Evolutionary conservation across 345 rosid genomes (phyloP).

Genomic region (Hypericum perforatum): DNA sequence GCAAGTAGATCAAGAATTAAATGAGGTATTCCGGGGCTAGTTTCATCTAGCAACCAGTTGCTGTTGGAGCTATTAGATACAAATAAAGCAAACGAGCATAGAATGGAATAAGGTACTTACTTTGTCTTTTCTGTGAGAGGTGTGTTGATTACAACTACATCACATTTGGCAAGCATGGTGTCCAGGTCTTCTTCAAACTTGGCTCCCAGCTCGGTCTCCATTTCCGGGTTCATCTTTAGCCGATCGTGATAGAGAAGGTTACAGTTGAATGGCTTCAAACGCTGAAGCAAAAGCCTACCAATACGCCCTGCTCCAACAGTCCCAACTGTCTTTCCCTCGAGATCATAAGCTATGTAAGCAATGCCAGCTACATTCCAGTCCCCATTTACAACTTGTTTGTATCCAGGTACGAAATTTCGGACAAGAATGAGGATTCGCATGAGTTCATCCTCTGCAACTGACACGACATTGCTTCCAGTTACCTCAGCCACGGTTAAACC

Average conservation of each 20-base stretch:
- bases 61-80: no score
- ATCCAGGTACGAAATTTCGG: slow-evolving; percentile 80
- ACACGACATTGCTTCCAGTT: slow-evolving; percentile 86
- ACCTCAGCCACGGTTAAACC: slow-evolving; percentile 91
- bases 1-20: no score
- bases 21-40: no score
- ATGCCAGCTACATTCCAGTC: slow-evolving; percentile 95
- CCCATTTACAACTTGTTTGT: slow-evolving; percentile 67
- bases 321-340: slow-evolving; percentile 89
- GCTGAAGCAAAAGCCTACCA: slow-evolving; percentile 75
- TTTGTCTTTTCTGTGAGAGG: slow-evolving; percentile 88
- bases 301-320: slow-evolving; percentile 90
- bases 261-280: slow-evolving; percentile 86
- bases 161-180: slow-evolving; percentile 81
- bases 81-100: no score
- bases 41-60: no score
- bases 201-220: slow-evolving; percentile 66
- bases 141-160: slow-evolving; percentile 66
- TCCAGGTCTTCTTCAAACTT: slow-evolving; percentile 70
- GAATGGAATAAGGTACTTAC: slow-evolving; percentile 20
- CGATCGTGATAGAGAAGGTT: slow-evolving; percentile 82
- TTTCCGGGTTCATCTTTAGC: slow-evolving; percentile 55
- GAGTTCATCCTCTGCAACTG: slow-evolving; percentile 93
- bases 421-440: slow-evolving; percentile 89
- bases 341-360: slow-evolving; percentile 83